A percentile compares a stretch with the other conserved stretches of the same genome.
These are phyloP conservation scores for Helianthus tuberosus DNA, from an alignment of 129 eudicot species.

Conservation along the genomic window DNA sequence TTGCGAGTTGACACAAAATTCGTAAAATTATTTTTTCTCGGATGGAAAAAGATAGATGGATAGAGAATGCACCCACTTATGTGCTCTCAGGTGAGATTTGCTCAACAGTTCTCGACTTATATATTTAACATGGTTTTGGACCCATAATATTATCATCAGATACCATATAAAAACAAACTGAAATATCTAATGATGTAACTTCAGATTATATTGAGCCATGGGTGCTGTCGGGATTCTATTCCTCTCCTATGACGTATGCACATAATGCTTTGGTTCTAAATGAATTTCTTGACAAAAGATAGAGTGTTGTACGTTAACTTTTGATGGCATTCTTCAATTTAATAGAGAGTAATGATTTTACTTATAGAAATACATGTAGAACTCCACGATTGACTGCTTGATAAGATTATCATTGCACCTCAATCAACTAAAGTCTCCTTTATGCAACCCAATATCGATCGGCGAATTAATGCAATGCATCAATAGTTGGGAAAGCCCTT, in stretches of 20 bases:
- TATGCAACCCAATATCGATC: constrained; percentile 35
- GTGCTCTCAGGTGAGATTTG: constrained; percentile 7
- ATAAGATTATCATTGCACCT: background rate
- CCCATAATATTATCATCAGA: background rate
- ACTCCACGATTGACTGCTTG: too few relatives aligned
- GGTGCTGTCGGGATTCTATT: constrained; percentile 52
- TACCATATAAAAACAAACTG: background rate
- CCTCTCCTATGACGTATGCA: constrained; percentile 28
- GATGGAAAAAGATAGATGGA: too few relatives aligned
- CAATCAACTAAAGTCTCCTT: background rate
- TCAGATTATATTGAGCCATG: constrained; percentile 48
- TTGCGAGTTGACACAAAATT: too few relatives aligned
- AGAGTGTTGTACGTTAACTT: too few relatives aligned
- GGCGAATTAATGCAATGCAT: constrained; percentile 38
- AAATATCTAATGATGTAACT: constrained; percentile 13
- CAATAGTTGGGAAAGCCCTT: constrained; percentile 37
- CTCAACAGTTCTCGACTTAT: constrained; percentile 29
- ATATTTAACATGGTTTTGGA: background rate
- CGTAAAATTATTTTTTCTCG: too few relatives aligned
- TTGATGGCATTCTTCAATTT: too few relatives aligned
- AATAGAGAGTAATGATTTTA: too few relatives aligned
- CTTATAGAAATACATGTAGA: too few relatives aligned
- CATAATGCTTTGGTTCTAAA: too few relatives aligned
- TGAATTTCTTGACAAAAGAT: too few relatives aligned
- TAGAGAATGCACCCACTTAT: too few relatives aligned